Evolutionary conservation across 2,329 filamentous ascomycete genomes (phyloP).

Genomic region (Paracoccidioides brasiliensis): DNA sequence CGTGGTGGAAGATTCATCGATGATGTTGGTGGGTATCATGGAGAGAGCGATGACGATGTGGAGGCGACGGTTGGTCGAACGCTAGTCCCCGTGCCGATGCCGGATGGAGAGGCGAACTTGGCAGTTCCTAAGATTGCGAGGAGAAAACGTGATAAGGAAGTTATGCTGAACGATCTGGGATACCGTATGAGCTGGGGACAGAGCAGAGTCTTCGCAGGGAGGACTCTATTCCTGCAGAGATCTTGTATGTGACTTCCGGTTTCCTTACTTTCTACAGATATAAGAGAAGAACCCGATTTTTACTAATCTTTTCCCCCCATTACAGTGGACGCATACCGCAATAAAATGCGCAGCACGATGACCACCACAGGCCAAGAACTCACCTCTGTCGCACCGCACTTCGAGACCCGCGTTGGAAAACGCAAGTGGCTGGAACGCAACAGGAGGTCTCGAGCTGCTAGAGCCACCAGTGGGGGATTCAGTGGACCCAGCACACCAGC

Average conservation of each 20-base stretch:
- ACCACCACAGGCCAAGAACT: constrained; percentile 66
- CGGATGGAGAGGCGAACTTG: constrained; percentile 63
- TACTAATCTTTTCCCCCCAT: constrained; percentile 6
- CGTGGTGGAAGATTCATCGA: constrained; percentile 63
- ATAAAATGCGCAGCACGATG: constrained; percentile 76
- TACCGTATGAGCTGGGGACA: constrained; percentile 97
- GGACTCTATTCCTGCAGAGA: constrained; percentile 78
- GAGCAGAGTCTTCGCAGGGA: constrained; percentile 75
- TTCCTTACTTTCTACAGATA: constrained; percentile 1
- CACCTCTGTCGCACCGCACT: constrained; percentile 62
- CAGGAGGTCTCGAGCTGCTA: constrained; percentile 9
- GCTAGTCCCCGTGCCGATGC: constrained; percentile 46
- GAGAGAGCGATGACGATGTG: constrained; percentile 16
- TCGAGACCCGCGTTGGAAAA: constrained; percentile 53
- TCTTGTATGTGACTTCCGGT: constrained; percentile 53
- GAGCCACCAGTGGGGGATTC: not conserved
- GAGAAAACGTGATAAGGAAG: constrained; percentile 61
- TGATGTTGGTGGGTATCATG: constrained; percentile 50
- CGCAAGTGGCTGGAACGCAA: constrained; percentile 14
- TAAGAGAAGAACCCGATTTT: not conserved
- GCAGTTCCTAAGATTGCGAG: constrained; percentile 62
- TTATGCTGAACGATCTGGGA: constrained; percentile 82
- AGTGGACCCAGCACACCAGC: constrained; percentile 10
- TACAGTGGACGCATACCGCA: constrained; percentile 82
- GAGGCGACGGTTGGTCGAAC: constrained; percentile 26